phyloP scores from a whole-genome alignment of 148 eudicot species.

The Arctostaphylos glauca region DNA sequence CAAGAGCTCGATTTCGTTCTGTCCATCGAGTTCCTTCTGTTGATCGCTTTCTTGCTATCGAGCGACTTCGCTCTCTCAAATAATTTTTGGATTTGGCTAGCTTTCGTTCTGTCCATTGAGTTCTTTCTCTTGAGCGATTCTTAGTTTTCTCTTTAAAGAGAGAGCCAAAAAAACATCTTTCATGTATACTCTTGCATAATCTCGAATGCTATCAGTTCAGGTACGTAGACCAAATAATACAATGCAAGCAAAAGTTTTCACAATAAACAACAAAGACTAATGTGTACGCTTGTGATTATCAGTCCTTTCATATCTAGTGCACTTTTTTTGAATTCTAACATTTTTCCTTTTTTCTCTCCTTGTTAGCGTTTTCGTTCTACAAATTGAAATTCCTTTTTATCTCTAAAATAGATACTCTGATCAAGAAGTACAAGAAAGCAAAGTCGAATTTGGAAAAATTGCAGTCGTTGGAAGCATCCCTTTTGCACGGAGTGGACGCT shows the following conservation, averaged over 20 bases:
- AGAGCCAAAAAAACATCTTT: too few species aligned
- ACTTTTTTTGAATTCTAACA: not conserved
- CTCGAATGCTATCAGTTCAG: too few species aligned
- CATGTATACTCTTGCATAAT: too few species aligned
- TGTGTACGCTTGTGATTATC: not conserved
- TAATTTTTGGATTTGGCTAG: too few species aligned
- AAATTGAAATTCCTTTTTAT: not conserved
- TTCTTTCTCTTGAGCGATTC: too few species aligned
- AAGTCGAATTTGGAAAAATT: constrained; percentile 35
- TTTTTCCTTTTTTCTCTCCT: not conserved
- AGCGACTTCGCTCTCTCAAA: too few species aligned
- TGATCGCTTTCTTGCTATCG: too few species aligned
- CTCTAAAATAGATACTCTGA: constrained; percentile 30
- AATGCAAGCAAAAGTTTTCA: not conserved
- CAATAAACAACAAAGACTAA: not conserved
- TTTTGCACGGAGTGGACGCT: constrained; percentile 61
- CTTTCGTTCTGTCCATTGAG: too few species aligned
- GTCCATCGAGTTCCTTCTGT: too few species aligned
- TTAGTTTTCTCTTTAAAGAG: too few species aligned
- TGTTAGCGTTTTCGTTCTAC: not conserved
- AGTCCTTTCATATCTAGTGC: not conserved
- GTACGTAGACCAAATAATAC: too few species aligned
- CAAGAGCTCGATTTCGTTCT: too few species aligned
- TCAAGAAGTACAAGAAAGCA: constrained; percentile 48
- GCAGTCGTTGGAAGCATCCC: constrained; percentile 29